These are phyloP conservation scores for Fusarium sp. DNA, from an alignment of 2,329 filamentous ascomycete genomes.

Conservation along the genomic window DNA sequence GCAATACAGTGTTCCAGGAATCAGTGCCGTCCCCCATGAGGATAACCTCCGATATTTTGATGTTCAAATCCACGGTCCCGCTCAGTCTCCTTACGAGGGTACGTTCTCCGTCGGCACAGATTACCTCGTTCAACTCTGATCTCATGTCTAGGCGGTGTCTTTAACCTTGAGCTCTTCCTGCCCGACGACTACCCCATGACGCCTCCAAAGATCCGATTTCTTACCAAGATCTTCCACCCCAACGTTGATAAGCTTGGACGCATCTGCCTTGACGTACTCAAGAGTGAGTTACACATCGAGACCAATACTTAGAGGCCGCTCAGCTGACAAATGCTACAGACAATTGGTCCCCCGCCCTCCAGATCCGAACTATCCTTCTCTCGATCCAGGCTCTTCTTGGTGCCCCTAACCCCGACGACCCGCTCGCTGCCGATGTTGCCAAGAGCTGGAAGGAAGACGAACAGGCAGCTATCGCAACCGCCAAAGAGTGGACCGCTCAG, in stretches of 20 bases:
- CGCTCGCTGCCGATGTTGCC: constrained; percentile 96
- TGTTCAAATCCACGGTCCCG: constrained; percentile 92
- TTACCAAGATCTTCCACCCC: constrained; percentile 99
- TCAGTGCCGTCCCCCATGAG: constrained; percentile 94
- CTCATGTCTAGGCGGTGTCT: constrained; percentile 73
- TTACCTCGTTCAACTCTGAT: constrained; percentile 5
- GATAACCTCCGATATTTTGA: constrained; percentile 99
- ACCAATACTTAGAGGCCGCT: background rate
- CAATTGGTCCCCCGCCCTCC: constrained; percentile 98
- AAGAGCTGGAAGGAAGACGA: constrained; percentile 99
- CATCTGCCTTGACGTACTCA: constrained; percentile 96
- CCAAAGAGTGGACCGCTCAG: constrained; percentile 89
- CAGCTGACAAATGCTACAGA: constrained; percentile 63
- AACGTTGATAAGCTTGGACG: constrained; percentile 98
- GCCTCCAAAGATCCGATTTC: constrained; percentile 96
- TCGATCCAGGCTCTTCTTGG: constrained; percentile 97
- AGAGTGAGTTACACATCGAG: constrained; percentile 71
- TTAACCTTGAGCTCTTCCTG: constrained; percentile 96
- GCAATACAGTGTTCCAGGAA: constrained; percentile 82
- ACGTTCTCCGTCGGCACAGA: constrained; percentile 38
- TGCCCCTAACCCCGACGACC: constrained; percentile 96
- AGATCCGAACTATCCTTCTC: constrained; percentile 98
- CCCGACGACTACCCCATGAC: constrained; percentile 99
- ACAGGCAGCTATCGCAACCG: constrained; percentile 89
- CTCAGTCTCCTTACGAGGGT: constrained; percentile 96